Evolutionary conservation across 1,284 basidiomycete species (phyloP).

Genomic region (Apiotrichum brassicae): DNA sequence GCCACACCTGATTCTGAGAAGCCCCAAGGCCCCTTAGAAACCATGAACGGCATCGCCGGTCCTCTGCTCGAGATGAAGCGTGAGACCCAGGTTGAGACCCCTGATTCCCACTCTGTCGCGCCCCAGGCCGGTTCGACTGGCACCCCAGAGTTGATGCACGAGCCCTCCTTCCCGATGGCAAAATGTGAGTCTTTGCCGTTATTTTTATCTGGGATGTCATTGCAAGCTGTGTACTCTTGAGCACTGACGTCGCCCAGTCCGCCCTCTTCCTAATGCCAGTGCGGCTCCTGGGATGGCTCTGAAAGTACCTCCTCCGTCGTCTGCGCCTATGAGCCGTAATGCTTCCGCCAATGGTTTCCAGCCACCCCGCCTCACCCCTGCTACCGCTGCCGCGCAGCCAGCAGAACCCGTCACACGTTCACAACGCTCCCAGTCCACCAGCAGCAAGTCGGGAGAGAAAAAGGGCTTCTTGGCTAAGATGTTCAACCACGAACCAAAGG

Average conservation of each 20-base stretch:
- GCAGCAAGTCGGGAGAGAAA: constrained; percentile 34
- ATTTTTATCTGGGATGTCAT: background rate
- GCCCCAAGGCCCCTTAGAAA: constrained; percentile 4
- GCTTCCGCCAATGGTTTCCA: constrained; percentile 23
- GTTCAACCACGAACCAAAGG: constrained; percentile 40
- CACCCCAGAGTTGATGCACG: constrained; percentile 14
- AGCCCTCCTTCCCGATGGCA: constrained; percentile 34
- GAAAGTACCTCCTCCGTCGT: constrained; percentile 29
- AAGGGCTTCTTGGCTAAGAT: constrained; percentile 46
- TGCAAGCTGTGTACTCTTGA: no score
- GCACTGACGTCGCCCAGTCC: constrained; percentile 24
- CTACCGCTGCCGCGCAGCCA: background rate
- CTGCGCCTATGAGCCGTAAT: constrained; percentile 37
- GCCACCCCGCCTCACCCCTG: background rate
- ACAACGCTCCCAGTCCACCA: constrained; percentile 15
- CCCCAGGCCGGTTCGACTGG: constrained; percentile 6
- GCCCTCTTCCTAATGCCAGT: constrained; percentile 29
- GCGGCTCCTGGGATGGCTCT: constrained; percentile 7
- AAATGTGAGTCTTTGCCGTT: constrained; percentile 22
- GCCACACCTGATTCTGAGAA: constrained; percentile 24
- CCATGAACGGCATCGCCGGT: constrained; percentile 9
- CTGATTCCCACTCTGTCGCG: constrained; percentile 3
- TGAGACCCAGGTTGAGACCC: constrained; percentile 1
- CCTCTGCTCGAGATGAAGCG: constrained; percentile 8
- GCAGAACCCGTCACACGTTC: constrained; percentile 7